A percentile compares a stretch with the other conserved stretches of the same genome.
Evolutionary conservation across 1,139 yeast genomes (phyloP).

Genomic region (Diutina ranongensis): DNA sequence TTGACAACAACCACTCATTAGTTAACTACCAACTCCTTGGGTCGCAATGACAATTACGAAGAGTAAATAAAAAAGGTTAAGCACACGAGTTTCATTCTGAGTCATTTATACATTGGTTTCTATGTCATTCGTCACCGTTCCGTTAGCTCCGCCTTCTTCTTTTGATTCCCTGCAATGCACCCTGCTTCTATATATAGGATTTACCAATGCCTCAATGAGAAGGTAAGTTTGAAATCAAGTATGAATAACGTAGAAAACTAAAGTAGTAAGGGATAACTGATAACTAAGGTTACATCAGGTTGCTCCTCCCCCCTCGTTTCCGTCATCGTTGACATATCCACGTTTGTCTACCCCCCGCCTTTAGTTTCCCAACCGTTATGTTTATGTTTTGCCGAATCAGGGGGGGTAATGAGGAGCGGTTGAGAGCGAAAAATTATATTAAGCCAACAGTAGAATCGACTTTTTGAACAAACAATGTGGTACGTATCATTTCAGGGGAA

Average conservation of each 20-base stretch:
- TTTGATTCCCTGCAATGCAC: background rate
- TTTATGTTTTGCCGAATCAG: conserved; percentile 4
- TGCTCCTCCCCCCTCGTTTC: no score
- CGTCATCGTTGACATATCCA: background rate
- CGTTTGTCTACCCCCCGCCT: background rate
- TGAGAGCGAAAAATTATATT: conserved; percentile 1
- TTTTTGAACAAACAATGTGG: background rate
- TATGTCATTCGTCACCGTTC: background rate
- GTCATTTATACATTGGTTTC: background rate
- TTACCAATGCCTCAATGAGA: background rate
- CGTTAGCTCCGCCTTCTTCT: background rate
- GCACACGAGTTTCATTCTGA: no score
- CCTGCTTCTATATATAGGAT: background rate
- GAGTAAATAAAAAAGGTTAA: no score
- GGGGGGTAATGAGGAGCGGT: conserved; percentile 1
- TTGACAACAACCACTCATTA: no score
- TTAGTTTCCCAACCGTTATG: background rate
- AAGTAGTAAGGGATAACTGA: no score
- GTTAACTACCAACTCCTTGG: no score
- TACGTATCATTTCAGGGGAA: background rate
- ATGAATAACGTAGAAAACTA: background rate
- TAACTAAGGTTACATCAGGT: no score
- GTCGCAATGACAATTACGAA: no score
- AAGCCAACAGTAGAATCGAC: background rate
- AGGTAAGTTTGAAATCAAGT: background rate